Evolutionary conservation across 2,329 filamentous ascomycete species (phyloP), one percentile per base, ranked within the genome.

Genomic region (Ceratocystis smalleyi): DNA sequence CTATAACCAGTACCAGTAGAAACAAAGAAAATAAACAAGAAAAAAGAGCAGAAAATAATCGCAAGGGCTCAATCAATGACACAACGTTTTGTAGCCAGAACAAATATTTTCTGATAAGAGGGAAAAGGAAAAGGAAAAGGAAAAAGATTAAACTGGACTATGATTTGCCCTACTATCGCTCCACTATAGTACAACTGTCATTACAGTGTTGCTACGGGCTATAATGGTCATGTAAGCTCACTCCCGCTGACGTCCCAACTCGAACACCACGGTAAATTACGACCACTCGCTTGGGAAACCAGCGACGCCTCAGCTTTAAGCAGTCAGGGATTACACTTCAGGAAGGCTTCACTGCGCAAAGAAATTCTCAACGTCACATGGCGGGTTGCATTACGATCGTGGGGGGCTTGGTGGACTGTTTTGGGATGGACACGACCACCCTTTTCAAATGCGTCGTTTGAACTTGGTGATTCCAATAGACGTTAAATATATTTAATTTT

Each of bases 281-380:
- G 73, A 75, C 78, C 81, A 85, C 83, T 86, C 83, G 79, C 78
- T 78, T 71, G 79, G 84, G 84, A 74, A 86, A 79, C 84, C 80
- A 77, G 79, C 81, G 84, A 86, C 83, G 78, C 75, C 54, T 72
- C 73, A 75, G 75, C 78, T 82, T 75, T 86, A 81, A 84, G 83
- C 81, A 83, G 81, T 84, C 54, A 83, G 81, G 82, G 81, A 82
- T 77, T 71, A 86, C 73, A 71, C 83, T 85, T 83, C 78, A 86
- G 84, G 80, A 83, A 85, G 83, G 83, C 65, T 75, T 86, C 81
- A 86, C 83, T 84, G 82, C 84, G 83, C 83, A 86, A 81, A 85
- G 83, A 74, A 74, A 77, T 83, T 79, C 83, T 81, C 83, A 82
- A 83, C 83, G 81, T 84, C 79, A 79, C 78, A 78, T 86, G 83